Evolutionary conservation across 1,139 yeast genomes (phyloP).

Genomic region (Lodderomyces margitis): DNA sequence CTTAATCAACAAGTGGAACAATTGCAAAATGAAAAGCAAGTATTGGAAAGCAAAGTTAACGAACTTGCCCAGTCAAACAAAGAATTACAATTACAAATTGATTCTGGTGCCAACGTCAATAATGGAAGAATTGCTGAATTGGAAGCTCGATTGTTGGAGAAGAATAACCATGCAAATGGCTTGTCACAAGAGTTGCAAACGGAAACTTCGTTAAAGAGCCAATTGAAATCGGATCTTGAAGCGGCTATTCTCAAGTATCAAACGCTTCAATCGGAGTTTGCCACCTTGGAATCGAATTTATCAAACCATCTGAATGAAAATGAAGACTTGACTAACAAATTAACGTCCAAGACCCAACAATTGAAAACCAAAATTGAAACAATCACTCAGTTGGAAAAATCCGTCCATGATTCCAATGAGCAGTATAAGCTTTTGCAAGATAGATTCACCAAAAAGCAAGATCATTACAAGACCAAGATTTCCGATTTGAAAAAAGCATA

Average conservation of each 20-base stretch:
- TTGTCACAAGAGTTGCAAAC: background rate
- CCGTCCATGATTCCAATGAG: background rate
- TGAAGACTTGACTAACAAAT: constrained; percentile 1
- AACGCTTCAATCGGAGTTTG: background rate
- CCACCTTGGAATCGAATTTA: background rate
- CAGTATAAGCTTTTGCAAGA: background rate
- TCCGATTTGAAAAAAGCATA: background rate
- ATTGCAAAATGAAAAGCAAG: background rate
- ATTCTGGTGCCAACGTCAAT: background rate
- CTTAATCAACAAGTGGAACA: constrained; percentile 1
- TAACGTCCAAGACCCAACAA: background rate
- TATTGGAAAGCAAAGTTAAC: background rate
- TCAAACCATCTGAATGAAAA: background rate
- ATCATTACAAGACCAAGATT: background rate
- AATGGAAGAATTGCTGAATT: background rate
- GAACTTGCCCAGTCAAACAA: background rate
- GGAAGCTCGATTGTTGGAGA: background rate
- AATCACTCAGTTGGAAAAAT: background rate
- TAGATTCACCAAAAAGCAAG: background rate
- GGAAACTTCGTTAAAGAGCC: background rate
- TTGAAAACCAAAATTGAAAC: constrained; percentile 2
- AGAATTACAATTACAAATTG: background rate
- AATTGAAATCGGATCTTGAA: background rate
- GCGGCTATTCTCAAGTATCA: background rate
- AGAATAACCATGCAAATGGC: background rate